Conservation (phyloP, 169 alveolate species). For the Amoebophrya sp. region DNA sequence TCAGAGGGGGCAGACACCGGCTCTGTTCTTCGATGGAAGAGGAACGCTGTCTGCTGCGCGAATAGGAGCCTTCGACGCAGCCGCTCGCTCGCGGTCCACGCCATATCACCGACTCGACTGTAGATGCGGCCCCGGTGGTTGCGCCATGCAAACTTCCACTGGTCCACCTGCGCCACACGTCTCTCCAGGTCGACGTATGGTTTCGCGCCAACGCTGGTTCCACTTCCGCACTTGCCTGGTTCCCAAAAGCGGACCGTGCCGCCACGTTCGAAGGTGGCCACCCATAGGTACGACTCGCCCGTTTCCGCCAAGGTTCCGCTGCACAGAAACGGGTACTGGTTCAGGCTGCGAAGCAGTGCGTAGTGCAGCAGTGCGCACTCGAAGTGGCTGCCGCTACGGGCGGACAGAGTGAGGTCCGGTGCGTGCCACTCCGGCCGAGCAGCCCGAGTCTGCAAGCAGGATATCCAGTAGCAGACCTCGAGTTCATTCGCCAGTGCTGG, state of each 20-base stretch:
- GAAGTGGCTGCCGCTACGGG: neutral
- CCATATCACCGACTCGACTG: neutral
- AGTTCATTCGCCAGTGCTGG: too few relatives aligned
- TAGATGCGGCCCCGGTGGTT: too few relatives aligned
- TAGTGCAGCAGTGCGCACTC: neutral
- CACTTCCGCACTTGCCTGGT: too few relatives aligned
- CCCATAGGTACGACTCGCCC: neutral
- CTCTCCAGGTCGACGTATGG: neutral
- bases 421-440: neutral
- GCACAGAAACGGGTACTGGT: neutral
- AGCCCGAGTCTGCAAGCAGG: neutral
- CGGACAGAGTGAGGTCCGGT: neutral
- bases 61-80: neutral
- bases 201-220: neutral
- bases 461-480: neutral
- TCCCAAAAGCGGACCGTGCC: neutral
- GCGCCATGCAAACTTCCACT: neutral
- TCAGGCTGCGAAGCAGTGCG: neutral
- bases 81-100: neutral
- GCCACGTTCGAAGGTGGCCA: neutral
- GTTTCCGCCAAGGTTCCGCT: neutral
- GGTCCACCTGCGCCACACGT: neutral
- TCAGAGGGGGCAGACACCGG: too few relatives aligned
- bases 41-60: neutral
- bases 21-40: neutral